phyloP scores from a whole-genome alignment of 1,284 basidiomycete genomes.

The Omphalotus olearius region DNA sequence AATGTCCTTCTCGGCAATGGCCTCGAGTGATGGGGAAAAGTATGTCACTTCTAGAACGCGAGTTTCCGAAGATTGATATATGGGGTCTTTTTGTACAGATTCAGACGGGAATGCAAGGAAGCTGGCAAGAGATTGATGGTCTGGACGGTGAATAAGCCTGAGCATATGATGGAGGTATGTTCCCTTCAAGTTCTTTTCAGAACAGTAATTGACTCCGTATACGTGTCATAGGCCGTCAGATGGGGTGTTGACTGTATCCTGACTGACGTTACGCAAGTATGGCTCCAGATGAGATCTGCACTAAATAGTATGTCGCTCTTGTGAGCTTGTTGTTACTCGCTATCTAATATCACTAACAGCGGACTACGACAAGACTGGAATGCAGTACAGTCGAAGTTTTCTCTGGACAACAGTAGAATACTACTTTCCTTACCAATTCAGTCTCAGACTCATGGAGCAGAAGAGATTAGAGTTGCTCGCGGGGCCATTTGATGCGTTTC shows the following conservation, averaged over 20 bases:
- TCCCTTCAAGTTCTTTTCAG: constrained; percentile 10
- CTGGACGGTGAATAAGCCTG: constrained; percentile 93
- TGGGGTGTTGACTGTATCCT: constrained; percentile 92
- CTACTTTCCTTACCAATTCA: constrained; percentile 48
- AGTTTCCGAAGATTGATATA: neutral
- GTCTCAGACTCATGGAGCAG: constrained; percentile 24
- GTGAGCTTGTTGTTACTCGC: constrained; percentile 3
- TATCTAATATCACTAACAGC: constrained; percentile 30
- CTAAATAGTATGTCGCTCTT: constrained; percentile 49
- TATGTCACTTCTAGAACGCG: constrained; percentile 27
- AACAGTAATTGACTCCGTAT: neutral
- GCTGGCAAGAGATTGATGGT: constrained; percentile 88
- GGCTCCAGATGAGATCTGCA: constrained; percentile 69
- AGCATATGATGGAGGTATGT: constrained; percentile 88
- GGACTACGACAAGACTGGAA: constrained; percentile 62
- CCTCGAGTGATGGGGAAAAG: constrained; percentile 69
- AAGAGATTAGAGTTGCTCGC: constrained; percentile 44
- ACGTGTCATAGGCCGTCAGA: constrained; percentile 62
- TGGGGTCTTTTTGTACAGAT: constrained; percentile 39
- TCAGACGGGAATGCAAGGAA: constrained; percentile 73
- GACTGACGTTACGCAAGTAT: constrained; percentile 80
- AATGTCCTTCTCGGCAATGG: constrained; percentile 75
- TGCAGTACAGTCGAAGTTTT: constrained; percentile 63
- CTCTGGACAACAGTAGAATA: constrained; percentile 69
- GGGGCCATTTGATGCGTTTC: constrained; percentile 40